These are phyloP conservation scores for Sordariomycetes sp. DNA, from an alignment of 2,329 filamentous ascomycete species.

Conservation along the genomic window DNA sequence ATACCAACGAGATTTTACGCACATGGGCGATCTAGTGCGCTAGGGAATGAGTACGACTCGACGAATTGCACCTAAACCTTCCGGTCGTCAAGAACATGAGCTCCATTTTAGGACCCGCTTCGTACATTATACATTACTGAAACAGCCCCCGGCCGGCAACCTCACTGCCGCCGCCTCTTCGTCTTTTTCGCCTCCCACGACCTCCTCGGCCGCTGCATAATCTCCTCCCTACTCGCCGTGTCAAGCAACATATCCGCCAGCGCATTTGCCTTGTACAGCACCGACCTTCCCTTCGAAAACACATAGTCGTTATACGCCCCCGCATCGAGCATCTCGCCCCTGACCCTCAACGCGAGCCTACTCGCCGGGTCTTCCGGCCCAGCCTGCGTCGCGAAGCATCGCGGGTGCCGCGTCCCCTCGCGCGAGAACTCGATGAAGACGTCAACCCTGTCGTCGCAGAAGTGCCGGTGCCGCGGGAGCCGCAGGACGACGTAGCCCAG, in stretches of 20 bases:
- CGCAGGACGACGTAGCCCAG: not conserved
- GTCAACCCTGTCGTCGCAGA: not conserved
- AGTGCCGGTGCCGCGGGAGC: not conserved
- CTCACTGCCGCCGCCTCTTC: slow-evolving; percentile 44
- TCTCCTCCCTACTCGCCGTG: slow-evolving; percentile 31
- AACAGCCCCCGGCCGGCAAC: not conserved
- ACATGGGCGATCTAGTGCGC: not conserved
- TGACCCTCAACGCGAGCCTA: not conserved
- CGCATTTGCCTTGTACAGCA: not conserved
- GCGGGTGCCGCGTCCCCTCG: not conserved
- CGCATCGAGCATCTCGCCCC: not conserved
- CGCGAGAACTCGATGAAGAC: not conserved
- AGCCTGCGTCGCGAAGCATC: not conserved
- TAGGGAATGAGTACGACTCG: no score
- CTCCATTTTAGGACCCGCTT: not conserved
- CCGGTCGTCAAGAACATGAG: no score
- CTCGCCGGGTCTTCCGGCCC: not conserved
- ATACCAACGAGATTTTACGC: no score
- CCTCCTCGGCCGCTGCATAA: slow-evolving; percentile 41
- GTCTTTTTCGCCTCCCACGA: slow-evolving; percentile 41
- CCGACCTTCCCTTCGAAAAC: not conserved
- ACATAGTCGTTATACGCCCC: not conserved
- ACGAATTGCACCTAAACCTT: no score
- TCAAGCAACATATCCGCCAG: not conserved
- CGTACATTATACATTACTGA: not conserved